These are phyloP conservation scores for Mycena amicta DNA, from an alignment of 768 basidiomycete genomes.

Conservation along the genomic window DNA sequence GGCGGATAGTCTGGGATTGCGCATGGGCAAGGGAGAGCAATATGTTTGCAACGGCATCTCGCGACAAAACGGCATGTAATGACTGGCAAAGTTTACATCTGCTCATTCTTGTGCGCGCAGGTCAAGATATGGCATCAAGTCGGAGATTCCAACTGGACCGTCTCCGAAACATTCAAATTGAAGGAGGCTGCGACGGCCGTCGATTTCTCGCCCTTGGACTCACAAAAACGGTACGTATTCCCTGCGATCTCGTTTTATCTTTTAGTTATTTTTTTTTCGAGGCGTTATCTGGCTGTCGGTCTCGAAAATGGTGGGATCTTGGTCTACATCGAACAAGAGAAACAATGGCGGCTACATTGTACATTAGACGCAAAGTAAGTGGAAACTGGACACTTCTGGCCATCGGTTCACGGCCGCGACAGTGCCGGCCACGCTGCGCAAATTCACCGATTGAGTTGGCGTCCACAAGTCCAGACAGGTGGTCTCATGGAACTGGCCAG, in stretches of 20 bases:
- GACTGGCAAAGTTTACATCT: not conserved
- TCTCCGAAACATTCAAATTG: slow-evolving; percentile 63
- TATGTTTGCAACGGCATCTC: slow-evolving; percentile 89
- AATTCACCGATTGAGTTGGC: slow-evolving; percentile 83
- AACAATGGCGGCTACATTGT: slow-evolving; percentile 49
- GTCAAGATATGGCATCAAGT: slow-evolving; percentile 78
- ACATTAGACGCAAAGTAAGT: slow-evolving; percentile 57
- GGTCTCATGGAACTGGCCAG: slow-evolving; percentile 77
- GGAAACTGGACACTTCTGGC: not conserved
- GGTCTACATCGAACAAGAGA: slow-evolving; percentile 50
- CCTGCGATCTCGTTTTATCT: too few species aligned
- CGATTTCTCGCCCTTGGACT: slow-evolving; percentile 51
- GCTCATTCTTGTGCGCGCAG: slow-evolving; percentile 39
- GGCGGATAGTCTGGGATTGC: slow-evolving; percentile 95
- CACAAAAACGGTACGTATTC: slow-evolving; percentile 46
- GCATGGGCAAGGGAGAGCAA: slow-evolving; percentile 79
- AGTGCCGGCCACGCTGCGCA: slow-evolving; percentile 79
- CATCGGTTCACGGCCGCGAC: slow-evolving; percentile 8
- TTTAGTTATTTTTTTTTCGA: slow-evolving; percentile 21
- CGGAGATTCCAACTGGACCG: slow-evolving; percentile 53
- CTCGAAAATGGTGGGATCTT: slow-evolving; percentile 79
- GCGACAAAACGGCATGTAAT: slow-evolving; percentile 85
- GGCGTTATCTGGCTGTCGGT: slow-evolving; percentile 76
- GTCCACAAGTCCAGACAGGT: slow-evolving; percentile 40
- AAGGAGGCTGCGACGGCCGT: slow-evolving; percentile 84